Evolutionary conservation across 306 rosid genomes (phyloP).

Genomic region (Glycyrrhiza uralensis): DNA sequence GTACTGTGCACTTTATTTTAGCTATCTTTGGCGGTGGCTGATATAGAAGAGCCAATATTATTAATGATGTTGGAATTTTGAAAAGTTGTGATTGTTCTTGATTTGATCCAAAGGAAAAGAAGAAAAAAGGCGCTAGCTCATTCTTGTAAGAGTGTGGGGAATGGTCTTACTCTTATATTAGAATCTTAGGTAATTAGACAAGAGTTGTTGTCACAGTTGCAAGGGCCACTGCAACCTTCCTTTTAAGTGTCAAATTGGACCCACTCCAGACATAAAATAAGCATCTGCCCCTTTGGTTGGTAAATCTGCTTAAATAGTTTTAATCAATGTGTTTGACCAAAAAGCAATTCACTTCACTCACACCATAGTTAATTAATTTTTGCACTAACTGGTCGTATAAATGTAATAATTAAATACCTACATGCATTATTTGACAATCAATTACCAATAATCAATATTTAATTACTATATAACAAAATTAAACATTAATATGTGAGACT

Average conservation of each 20-base stretch:
- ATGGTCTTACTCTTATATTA: slow-evolving; percentile 29
- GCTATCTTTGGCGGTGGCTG: slow-evolving; percentile 19
- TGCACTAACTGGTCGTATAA: background rate
- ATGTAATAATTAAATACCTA: too few relatives aligned
- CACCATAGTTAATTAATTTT: background rate
- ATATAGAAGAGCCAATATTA: slow-evolving; percentile 39
- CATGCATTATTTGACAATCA: too few relatives aligned
- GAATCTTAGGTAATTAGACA: slow-evolving; percentile 49
- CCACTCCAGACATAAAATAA: slow-evolving; percentile 29
- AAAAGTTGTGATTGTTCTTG: slow-evolving; percentile 41
- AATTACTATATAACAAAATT: too few relatives aligned
- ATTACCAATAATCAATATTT: too few relatives aligned
- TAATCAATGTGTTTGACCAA: slow-evolving; percentile 27
- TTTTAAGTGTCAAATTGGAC: slow-evolving; percentile 44
- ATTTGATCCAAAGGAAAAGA: slow-evolving; percentile 28
- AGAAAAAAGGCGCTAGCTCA: slow-evolving; percentile 23
- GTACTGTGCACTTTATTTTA: background rate
- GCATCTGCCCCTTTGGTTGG: slow-evolving; percentile 26
- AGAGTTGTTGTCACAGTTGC: slow-evolving; percentile 46
- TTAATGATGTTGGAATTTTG: slow-evolving; percentile 41
- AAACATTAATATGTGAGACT: too few relatives aligned
- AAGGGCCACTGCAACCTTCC: slow-evolving; percentile 41
- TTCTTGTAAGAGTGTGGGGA: slow-evolving; percentile 29
- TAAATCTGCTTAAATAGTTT: slow-evolving; percentile 23
- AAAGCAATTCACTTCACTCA: slow-evolving; percentile 15